Conservation (phyloP, 2,329 filamentous ascomycete species). For the Exophiala bonariae region DNA sequence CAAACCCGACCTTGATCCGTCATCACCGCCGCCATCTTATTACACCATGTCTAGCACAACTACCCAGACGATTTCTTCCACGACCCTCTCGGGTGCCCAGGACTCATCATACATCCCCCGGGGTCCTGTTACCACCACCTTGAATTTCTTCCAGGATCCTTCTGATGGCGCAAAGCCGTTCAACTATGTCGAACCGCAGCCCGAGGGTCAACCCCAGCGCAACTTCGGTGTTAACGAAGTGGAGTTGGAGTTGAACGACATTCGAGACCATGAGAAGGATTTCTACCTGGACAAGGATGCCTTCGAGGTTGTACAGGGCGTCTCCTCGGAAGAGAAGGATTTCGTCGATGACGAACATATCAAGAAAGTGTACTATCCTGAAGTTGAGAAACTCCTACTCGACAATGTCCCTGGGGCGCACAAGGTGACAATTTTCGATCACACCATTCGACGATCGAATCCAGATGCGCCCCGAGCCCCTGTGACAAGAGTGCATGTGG, state of each 20-base stretch:
- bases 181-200: slow-evolving; percentile 66
- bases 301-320: slow-evolving; percentile 64
- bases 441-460: slow-evolving; percentile 73
- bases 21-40: background rate
- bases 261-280: slow-evolving; percentile 67
- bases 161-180: slow-evolving; percentile 60
- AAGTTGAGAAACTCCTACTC: slow-evolving; percentile 72
- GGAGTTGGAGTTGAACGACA: slow-evolving; percentile 65
- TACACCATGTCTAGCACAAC: slow-evolving; percentile 30
- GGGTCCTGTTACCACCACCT: slow-evolving; percentile 61
- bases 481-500: slow-evolving; percentile 75
- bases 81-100: slow-evolving; percentile 30
- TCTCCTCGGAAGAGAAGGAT: slow-evolving; percentile 56
- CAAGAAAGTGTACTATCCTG: slow-evolving; percentile 74
- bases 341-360: slow-evolving; percentile 73
- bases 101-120: slow-evolving; percentile 47
- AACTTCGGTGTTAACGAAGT: slow-evolving; percentile 61
- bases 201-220: slow-evolving; percentile 60
- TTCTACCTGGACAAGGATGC: slow-evolving; percentile 73
- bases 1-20: too few species aligned
- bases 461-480: slow-evolving; percentile 64
- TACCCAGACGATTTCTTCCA: slow-evolving; percentile 29
- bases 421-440: slow-evolving; percentile 76
- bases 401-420: slow-evolving; percentile 65
- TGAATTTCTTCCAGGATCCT: slow-evolving; percentile 67